phyloP scores from a whole-genome alignment of 2,329 filamentous ascomycete species.

The Fusarium sp. region DNA sequence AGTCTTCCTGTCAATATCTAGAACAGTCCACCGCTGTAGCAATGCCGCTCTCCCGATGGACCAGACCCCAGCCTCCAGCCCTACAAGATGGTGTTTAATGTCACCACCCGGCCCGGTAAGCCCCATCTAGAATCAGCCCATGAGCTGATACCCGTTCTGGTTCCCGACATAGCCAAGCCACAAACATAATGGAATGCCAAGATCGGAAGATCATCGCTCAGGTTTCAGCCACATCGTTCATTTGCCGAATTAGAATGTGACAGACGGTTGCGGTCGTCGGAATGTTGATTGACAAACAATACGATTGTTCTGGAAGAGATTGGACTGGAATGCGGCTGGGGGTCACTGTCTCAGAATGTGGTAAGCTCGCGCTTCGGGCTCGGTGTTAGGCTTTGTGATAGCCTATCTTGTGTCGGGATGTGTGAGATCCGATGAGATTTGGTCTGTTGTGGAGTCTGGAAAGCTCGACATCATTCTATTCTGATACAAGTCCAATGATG shows the following conservation, averaged over 20 bases:
- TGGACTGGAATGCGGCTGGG: neutral
- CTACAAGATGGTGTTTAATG: too few relatives aligned
- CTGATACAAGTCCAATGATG: rapidly evolving
- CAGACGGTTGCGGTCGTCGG: constrained; percentile 1
- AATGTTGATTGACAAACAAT: neutral
- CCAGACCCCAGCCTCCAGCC: neutral
- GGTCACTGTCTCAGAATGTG: neutral
- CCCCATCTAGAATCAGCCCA: neutral
- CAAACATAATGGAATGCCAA: neutral
- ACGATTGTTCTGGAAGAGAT: neutral
- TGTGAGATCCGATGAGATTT: neutral
- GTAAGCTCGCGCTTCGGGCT: neutral
- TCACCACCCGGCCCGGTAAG: neutral
- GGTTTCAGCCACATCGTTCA: constrained; percentile 10
- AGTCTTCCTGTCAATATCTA: neutral
- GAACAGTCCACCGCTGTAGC: neutral
- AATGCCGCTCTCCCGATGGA: rapidly evolving
- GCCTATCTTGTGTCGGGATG: neutral
- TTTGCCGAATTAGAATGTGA: neutral
- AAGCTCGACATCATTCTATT: neutral
- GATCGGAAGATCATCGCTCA: neutral
- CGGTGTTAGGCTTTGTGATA: neutral
- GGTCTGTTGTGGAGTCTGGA: neutral
- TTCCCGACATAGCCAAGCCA: neutral
- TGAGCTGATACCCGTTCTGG: neutral